Percentiles rank a stretch among this genome's conserved stretches.
These are phyloP conservation scores for Cyclocybe cylindracea DNA, from an alignment of 768 basidiomycete genomes.

Conservation along the genomic window DNA sequence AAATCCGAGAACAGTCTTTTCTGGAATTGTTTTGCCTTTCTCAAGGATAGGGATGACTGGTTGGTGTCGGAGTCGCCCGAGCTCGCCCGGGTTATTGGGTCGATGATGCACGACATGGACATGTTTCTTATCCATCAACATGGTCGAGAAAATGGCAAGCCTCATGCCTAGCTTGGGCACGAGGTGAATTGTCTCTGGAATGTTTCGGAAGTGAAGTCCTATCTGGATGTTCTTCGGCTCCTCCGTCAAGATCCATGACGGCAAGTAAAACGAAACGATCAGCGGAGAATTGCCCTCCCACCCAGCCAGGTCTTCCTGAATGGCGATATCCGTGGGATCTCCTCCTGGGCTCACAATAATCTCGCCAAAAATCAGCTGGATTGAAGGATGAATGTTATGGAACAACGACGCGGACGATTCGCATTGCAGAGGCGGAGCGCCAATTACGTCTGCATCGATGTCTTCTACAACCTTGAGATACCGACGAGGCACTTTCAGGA, in stretches of 20 bases:
- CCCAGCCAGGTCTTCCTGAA: constrained; percentile 31
- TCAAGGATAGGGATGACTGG: neutral
- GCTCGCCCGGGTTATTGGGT: constrained; percentile 20
- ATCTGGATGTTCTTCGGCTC: constrained; percentile 18
- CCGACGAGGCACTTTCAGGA: constrained; percentile 36
- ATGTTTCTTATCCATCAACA: constrained; percentile 25
- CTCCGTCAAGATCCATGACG: constrained; percentile 31
- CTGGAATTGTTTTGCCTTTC: neutral
- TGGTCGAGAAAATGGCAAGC: constrained; percentile 27
- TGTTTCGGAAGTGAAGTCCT: constrained; percentile 27
- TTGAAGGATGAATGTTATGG: constrained; percentile 34
- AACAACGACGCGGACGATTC: constrained; percentile 21
- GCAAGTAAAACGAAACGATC: constrained; percentile 35
- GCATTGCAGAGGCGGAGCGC: constrained; percentile 36
- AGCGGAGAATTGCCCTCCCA: constrained; percentile 34
- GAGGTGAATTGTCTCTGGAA: constrained; percentile 14
- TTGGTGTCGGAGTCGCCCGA: constrained; percentile 7
- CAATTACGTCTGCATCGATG: constrained; percentile 9
- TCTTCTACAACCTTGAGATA: constrained; percentile 28
- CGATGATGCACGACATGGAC: constrained; percentile 32
- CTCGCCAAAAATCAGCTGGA: constrained; percentile 35
- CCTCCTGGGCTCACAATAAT: constrained; percentile 4
- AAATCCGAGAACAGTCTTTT: constrained; percentile 9
- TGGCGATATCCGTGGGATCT: constrained; percentile 13
- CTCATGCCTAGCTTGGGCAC: constrained; percentile 24